Evolutionary conservation across 1,284 basidiomycete genomes (phyloP).

Genomic region (Coniophora puteana): DNA sequence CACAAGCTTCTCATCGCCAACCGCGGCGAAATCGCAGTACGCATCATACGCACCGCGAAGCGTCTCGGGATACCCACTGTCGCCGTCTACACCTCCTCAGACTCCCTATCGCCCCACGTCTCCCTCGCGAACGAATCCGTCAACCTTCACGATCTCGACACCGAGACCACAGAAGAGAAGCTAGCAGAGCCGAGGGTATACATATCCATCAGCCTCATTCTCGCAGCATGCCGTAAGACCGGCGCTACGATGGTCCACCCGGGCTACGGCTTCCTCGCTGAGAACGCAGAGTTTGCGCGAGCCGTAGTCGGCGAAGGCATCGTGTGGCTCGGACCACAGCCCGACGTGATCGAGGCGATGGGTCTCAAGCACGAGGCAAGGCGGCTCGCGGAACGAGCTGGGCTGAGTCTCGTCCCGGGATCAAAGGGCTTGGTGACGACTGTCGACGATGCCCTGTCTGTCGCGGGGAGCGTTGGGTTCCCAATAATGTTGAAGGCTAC

Average conservation of each 20-base stretch:
- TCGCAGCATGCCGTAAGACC: conserved; percentile 41
- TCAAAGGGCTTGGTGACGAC: conserved; percentile 42
- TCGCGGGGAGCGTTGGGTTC: conserved; percentile 46
- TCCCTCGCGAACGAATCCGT: conserved; percentile 46
- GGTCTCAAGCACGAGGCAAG: conserved; percentile 65
- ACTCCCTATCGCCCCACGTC: conserved; percentile 53
- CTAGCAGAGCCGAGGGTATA: conserved; percentile 39
- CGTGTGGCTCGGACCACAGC: conserved; percentile 57
- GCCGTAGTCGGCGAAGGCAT: conserved; percentile 47
- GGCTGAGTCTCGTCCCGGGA: conserved; percentile 56
- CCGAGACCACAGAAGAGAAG: conserved; percentile 11
- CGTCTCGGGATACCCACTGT: conserved; percentile 44
- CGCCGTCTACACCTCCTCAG: conserved; percentile 51
- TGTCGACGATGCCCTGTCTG: conserved; percentile 39
- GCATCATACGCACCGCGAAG: conserved; percentile 52
- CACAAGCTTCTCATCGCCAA: conserved; percentile 46
- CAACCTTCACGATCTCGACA: conserved; percentile 26
- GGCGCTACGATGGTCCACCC: conserved; percentile 58
- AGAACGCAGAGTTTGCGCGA: conserved; percentile 57
- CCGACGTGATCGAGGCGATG: conserved; percentile 51
- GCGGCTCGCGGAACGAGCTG: conserved; percentile 42
- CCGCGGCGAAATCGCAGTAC: conserved; percentile 51
- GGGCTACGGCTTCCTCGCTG: conserved; percentile 68
- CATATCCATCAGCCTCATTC: conserved; percentile 36
- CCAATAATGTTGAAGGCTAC: conserved; percentile 71